Evolutionary conservation across 2,329 filamentous ascomycete species (phyloP), one percentile per base, ranked within the genome.

Genomic region (Sporothrix mexicana): DNA sequence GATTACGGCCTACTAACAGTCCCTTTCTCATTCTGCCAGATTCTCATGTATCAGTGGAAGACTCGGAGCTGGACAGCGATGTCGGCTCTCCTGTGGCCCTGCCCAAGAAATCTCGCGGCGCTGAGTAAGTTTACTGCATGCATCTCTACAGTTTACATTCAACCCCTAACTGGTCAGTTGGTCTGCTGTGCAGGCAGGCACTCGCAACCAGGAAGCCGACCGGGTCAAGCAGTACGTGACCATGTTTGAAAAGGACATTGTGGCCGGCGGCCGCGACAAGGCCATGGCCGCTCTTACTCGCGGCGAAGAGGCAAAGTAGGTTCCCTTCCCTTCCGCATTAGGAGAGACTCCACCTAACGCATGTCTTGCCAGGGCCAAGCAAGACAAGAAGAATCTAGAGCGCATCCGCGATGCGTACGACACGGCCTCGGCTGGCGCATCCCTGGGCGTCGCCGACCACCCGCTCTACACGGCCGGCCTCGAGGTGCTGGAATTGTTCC

Each of bases 161-260:
- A 7, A 36, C 8, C 7, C 36, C 71, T 70, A 49, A 72, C 61
- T 10, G 3, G 15, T 0, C 12, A 72, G 73, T 20, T 75, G 75
- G 72, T 45, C 71, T 23, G 15, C 53, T 20, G 74, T 69, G 72
- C 73, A 74, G 36, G 70, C 73, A 5, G 47, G 69, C 5, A 70
- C 57, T 8, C 75, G 73, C n/a, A 49, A 55, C 36, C 73, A 75
- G 41, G 74, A 76, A 45, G 71, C 67, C 10, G 73, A 73, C 20
- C 75, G 75, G 3, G 75, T 72, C 49, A 57, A 53, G 64, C 72
- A 76, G 70, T 76, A 75, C 59, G 47, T 71, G 67, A 25, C 23
- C 20, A 69, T 70, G 7, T 75, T 75, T 17, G 67, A 74, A 23
- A 41, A 20, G 23, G 66, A 76, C 43, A 57, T 68, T 36, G 51